Percentiles rank a stretch among this genome's conserved stretches.
These are phyloP conservation scores for Penicillium sp. DNA, from an alignment of 2,329 filamentous ascomycete genomes.

Conservation along the genomic window DNA sequence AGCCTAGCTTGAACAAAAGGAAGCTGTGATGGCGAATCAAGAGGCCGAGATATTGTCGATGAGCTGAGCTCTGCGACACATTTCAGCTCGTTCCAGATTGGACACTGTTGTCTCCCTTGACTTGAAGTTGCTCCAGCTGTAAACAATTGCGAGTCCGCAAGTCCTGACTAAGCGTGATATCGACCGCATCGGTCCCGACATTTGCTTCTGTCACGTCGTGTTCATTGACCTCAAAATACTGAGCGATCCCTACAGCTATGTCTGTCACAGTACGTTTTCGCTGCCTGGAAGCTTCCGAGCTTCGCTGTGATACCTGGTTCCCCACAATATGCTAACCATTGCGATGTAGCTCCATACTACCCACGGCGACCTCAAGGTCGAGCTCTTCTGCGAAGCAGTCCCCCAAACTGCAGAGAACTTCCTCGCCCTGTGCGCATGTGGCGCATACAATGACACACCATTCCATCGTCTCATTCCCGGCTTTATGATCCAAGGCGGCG, in stretches of 20 bases:
- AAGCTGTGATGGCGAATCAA: not conserved
- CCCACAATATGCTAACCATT: not conserved
- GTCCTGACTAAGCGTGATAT: conserved; percentile 19
- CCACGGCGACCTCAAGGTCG: conserved; percentile 85
- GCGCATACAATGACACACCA: conserved; percentile 57
- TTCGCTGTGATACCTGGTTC: not conserved
- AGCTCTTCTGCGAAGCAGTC: conserved; percentile 91
- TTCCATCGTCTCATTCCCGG: conserved; percentile 60
- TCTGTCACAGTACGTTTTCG: conserved; percentile 31
- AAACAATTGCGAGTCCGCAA: conserved; percentile 9
- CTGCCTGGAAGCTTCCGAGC: no score
- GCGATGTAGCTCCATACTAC: conserved; percentile 67
- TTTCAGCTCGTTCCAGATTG: not conserved
- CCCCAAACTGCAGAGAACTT: conserved; percentile 86
- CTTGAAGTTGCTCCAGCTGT: conserved; percentile 1
- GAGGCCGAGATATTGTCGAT: not conserved
- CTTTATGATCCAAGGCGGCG: conserved; percentile 63
- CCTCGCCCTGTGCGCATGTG: conserved; percentile 60
- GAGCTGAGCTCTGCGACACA: not conserved
- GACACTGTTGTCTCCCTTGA: not conserved
- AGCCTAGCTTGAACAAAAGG: not conserved
- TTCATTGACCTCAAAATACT: not conserved
- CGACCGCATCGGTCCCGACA: conserved; percentile 6
- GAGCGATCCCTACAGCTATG: conserved; percentile 18
- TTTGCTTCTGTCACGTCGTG: not conserved